A percentile compares a stretch with the other conserved stretches of the same genome.
phyloP scores from a whole-genome alignment of 306 rosid species.

The Vigna reflexopilosa region DNA sequence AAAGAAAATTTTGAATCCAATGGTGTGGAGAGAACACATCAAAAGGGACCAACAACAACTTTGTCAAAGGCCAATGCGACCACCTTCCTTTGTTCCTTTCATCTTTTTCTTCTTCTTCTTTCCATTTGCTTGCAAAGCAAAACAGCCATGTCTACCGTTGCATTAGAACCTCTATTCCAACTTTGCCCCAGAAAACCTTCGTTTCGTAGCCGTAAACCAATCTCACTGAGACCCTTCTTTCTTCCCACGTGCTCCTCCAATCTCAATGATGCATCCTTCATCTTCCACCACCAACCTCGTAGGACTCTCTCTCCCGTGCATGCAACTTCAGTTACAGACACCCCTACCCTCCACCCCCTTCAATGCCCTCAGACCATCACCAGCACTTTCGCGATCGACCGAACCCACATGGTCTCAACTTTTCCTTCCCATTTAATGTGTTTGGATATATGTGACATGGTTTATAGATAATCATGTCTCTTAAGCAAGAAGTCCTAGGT shows the following conservation, averaged over 20 bases:
- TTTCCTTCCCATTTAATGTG: background rate
- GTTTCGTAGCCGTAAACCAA: constrained; percentile 31
- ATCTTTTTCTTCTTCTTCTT: background rate
- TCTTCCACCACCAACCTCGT: constrained; percentile 48
- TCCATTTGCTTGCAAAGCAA: constrained; percentile 7
- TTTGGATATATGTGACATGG: no score
- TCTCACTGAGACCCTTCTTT: constrained; percentile 40
- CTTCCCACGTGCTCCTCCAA: constrained; percentile 41
- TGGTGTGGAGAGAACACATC: background rate
- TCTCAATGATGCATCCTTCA: constrained; percentile 53
- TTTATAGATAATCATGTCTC: no score
- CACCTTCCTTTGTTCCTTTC: background rate
- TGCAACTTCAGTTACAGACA: constrained; percentile 46
- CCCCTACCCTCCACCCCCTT: constrained; percentile 42
- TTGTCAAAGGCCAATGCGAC: background rate
- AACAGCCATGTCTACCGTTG: constrained; percentile 61
- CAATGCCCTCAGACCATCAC: constrained; percentile 54
- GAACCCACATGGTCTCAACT: constrained; percentile 58
- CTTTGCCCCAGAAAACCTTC: constrained; percentile 36
- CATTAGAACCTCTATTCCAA: constrained; percentile 52
- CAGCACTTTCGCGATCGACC: constrained; percentile 60
- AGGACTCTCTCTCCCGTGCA: constrained; percentile 37
- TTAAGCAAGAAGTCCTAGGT: no score
- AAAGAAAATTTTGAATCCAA: background rate
- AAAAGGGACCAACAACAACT: background rate